Evolutionary conservation across 1,284 basidiomycete species (phyloP).

Genomic region (Cystobasidium pallidum): DNA sequence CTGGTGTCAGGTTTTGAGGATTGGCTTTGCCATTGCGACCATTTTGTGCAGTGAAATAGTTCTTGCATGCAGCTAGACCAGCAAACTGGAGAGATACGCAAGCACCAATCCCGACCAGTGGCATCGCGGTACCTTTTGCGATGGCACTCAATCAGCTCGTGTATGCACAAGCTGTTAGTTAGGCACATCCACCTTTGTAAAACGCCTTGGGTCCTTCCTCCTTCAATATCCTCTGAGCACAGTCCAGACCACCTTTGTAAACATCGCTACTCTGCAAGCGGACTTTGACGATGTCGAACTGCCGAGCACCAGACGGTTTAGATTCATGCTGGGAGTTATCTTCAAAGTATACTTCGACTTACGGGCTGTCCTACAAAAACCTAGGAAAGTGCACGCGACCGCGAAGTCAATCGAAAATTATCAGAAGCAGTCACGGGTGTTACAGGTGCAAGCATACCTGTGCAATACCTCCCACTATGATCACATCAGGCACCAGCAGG

Average conservation of each 20-base stretch:
- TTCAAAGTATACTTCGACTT: conserved; percentile 10
- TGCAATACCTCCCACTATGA: conserved; percentile 43
- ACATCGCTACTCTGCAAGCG: conserved; percentile 94
- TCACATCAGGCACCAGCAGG: not conserved
- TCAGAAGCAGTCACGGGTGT: not conserved
- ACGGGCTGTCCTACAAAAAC: conserved; percentile 45
- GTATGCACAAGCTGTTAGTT: not conserved
- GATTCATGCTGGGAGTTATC: not conserved
- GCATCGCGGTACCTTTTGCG: conserved; percentile 78
- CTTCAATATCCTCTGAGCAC: conserved; percentile 81
- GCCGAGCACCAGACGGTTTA: conserved; percentile 53
- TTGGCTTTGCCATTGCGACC: conserved; percentile 65
- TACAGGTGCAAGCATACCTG: conserved; percentile 27
- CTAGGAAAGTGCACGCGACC: conserved; percentile 21
- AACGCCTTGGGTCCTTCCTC: conserved; percentile 92
- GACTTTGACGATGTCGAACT: conserved; percentile 94
- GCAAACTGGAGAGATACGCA: conserved; percentile 98
- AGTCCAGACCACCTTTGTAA: conserved; percentile 84
- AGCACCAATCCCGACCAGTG: conserved; percentile 87
- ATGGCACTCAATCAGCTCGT: not conserved
- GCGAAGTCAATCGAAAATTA: conserved; percentile 26
- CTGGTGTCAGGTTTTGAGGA: conserved; percentile 64
- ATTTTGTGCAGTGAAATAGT: conserved; percentile 67
- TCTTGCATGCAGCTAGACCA: conserved; percentile 84
- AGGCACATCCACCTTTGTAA: conserved; percentile 70